Evolutionary conservation across 192 early-diverging fungal genomes (phyloP).

Genomic region (Mortierella antarctica): DNA sequence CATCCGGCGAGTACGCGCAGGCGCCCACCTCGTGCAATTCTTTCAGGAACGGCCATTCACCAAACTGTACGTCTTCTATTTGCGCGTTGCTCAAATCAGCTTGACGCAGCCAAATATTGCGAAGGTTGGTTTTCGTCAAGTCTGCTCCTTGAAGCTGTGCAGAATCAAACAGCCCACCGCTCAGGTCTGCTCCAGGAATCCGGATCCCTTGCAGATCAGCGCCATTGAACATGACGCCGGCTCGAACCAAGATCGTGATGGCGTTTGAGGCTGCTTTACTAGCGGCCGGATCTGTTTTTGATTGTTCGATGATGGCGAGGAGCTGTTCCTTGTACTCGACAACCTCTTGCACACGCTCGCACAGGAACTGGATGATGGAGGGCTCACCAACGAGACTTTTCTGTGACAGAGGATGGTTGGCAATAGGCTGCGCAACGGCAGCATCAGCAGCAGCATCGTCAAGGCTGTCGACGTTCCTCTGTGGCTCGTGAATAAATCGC

Average conservation of each 20-base stretch:
- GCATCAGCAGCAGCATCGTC: background rate
- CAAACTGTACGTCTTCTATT: background rate
- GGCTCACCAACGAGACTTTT: background rate
- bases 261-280: background rate
- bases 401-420: background rate
- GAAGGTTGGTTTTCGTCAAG: background rate
- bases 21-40: too few species aligned
- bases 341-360: background rate
- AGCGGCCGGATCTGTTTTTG: background rate
- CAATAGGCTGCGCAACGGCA: background rate
- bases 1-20: slow-evolving; percentile 1
- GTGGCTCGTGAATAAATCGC: background rate
- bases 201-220: slow-evolving; percentile 1
- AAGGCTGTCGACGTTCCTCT: background rate
- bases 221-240: slow-evolving; percentile 9
- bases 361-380: background rate
- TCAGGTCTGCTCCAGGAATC: slow-evolving; percentile 13
- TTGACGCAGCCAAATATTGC: background rate
- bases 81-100: background rate
- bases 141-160: background rate
- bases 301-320: background rate
- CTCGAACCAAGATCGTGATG: slow-evolving; percentile 10
- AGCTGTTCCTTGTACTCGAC: background rate
- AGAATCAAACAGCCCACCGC: slow-evolving; percentile 3
- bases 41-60: background rate